Conservation (phyloP, 1,284 basidiomycete species). For the Cutaneotrichosporon sp. region DNA sequence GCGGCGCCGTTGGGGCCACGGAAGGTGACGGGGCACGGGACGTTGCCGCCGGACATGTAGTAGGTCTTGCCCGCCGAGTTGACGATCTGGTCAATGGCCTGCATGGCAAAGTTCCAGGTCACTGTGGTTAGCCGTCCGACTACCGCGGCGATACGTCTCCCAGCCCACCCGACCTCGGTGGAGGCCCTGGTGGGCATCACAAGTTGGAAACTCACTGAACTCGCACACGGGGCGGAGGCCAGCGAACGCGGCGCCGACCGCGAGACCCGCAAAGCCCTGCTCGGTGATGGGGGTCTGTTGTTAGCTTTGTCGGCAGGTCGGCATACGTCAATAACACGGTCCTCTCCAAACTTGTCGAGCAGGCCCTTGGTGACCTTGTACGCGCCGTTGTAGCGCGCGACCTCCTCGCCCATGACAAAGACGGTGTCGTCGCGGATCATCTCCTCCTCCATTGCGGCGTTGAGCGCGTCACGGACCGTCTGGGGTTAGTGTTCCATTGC, state of each 20-base stretch:
- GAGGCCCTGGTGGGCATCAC: not conserved
- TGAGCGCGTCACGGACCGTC: constrained; percentile 98
- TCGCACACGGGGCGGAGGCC: constrained; percentile 97
- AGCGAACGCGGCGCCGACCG: constrained; percentile 89
- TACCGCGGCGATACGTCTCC: too few relatives aligned
- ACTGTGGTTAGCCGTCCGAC: constrained; percentile 29
- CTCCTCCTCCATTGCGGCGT: constrained; percentile 99
- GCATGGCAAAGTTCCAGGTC: constrained; percentile 56
- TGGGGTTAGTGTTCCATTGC: constrained; percentile 55
- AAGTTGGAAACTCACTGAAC: constrained; percentile 80
- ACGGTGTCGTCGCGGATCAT: constrained; percentile 96
- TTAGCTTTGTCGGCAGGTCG: not conserved
- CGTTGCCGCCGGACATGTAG: constrained; percentile 99
- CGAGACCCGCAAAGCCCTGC: constrained; percentile 97
- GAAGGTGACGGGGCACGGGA: constrained; percentile 97
- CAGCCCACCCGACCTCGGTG: too few relatives aligned
- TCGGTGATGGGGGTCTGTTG: constrained; percentile 88
- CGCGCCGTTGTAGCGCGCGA: constrained; percentile 98
- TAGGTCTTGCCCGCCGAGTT: constrained; percentile 99
- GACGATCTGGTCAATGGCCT: constrained; percentile 98
- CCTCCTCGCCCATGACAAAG: constrained; percentile 97
- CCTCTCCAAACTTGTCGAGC: constrained; percentile 99
- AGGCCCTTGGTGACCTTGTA: constrained; percentile 99
- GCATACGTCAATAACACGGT: constrained; percentile 84
- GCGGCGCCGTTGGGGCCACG: constrained; percentile 99